Base-by-base conservation (phyloP, 176 grass and related monocot species). In the Lolium rigidum region DNA sequence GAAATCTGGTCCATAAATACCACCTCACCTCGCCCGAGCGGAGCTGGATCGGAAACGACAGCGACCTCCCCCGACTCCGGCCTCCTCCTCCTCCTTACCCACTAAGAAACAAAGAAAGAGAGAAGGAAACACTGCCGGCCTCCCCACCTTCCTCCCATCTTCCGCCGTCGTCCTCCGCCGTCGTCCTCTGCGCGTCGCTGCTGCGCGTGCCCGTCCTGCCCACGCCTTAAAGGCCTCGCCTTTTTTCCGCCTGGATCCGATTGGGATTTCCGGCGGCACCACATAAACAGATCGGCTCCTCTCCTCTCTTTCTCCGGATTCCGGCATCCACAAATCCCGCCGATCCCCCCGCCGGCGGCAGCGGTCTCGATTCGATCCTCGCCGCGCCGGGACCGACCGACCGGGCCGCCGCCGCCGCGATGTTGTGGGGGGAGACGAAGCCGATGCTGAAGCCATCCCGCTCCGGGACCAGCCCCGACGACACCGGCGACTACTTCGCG, bases 401-500 rank as follows among this genome's bases (percentile, higher is more conserved):
- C n/a, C n/a, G n/a, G n/a, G n/a, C n/a, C n/a, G 39, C 39, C 51
- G 17, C 15, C 9, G 4, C 2, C 54, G 47, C 39, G 73, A 86
- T 83, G 84, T 80, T 83, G 84, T 80, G 85, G 89, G 63, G 54
- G 10, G 62, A 70, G 11, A 4, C 67, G 0, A 79, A 80, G 81
- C 43, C 54, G 62, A 88, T 82, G 82, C 81, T 86, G 21, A 86
- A 86, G 73, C 31, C 31, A 35, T 74, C 84, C 44, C 77, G 89
- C 0, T 39, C 21, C 5, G 79, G 47, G 3, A 11, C 0, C 12
- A 67, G 9, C 31, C 2, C 2, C 58, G 89, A 81, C 9, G 89
- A 87, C 0, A 35, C 31, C 31, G 55, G 59, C 0, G 89, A 91
- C 62, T 91, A 77, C 82, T 91, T 85, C 89, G 77, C 86, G 2